Evolutionary conservation across 371 early-diverging fungal genomes (phyloP).

Genomic region (Zopfochytrium polystomum): DNA sequence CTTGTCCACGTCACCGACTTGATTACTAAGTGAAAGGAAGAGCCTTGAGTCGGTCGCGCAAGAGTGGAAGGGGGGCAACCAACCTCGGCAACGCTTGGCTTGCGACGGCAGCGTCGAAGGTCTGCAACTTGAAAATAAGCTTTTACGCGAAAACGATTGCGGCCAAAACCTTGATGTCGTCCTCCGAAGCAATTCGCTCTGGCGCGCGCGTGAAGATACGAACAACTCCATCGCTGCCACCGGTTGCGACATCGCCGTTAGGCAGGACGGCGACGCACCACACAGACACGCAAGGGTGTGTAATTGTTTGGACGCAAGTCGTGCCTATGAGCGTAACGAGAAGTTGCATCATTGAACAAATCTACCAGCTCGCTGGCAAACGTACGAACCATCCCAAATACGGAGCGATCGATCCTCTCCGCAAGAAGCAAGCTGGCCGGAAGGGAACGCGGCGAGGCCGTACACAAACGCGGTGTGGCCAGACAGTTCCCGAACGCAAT

Average conservation of each 20-base stretch:
- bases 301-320: conserved; percentile 73
- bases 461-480: conserved; percentile 96
- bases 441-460: conserved; percentile 59
- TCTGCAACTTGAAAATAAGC: conserved; percentile 20
- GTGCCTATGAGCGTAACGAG: conserved; percentile 43
- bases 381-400: conserved; percentile 70
- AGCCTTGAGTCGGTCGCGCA: background rate
- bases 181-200: conserved; percentile 63
- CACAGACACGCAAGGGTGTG: conserved; percentile 85
- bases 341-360: conserved; percentile 23
- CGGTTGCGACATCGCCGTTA: conserved; percentile 86
- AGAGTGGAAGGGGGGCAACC: conserved; percentile 22
- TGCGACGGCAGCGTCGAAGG: conserved; percentile 69
- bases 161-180: conserved; percentile 49
- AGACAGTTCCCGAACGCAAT: conserved; percentile 69
- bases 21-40: conserved; percentile 54
- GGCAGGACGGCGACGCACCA: conserved; percentile 80
- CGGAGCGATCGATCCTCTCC: conserved; percentile 92
- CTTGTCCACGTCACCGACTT: conserved; percentile 83
- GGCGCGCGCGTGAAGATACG: conserved; percentile 73
- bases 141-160: background rate
- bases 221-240: conserved; percentile 77
- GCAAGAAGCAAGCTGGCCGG: conserved; percentile 77
- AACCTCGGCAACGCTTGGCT: conserved; percentile 72
- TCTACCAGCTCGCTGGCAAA: background rate